Conservation (phyloP, 306 rosid genomes). For the Cucumis hystrix region DNA sequence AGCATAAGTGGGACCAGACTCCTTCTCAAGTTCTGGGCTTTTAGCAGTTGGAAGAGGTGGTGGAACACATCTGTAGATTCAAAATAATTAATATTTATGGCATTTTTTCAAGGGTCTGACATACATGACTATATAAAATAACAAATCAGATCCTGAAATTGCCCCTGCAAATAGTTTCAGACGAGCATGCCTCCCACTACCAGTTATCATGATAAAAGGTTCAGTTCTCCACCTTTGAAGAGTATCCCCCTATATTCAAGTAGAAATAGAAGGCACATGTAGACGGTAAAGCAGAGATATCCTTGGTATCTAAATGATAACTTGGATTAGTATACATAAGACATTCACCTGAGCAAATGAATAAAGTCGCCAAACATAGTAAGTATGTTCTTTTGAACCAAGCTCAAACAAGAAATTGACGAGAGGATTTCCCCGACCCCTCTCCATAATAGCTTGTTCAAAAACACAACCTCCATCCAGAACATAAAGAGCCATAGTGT, state of each 20-base stretch:
- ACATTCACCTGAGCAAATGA: slow-evolving; percentile 91
- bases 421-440: slow-evolving; percentile 97
- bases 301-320: neutral
- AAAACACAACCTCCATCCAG: slow-evolving; percentile 96
- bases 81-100: neutral
- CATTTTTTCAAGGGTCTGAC: neutral
- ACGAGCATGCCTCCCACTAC: slow-evolving; percentile 80
- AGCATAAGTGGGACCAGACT: slow-evolving; percentile 81
- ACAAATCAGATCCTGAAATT: slow-evolving; percentile 2
- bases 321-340: neutral
- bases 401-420: slow-evolving; percentile 92
- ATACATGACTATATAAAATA: slow-evolving; percentile 4
- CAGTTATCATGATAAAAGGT: slow-evolving; percentile 98
- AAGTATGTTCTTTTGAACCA: slow-evolving; percentile 94
- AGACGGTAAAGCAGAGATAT: neutral
- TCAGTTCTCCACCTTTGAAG: slow-evolving; percentile 98
- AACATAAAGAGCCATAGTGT: slow-evolving; percentile 94
- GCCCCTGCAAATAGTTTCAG: neutral
- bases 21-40: slow-evolving; percentile 94
- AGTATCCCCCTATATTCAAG: slow-evolving; percentile 96
- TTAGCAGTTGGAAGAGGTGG: slow-evolving; percentile 60
- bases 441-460: slow-evolving; percentile 99
- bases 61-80: slow-evolving; percentile 76
- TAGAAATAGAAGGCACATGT: neutral
- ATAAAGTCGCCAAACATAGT: slow-evolving; percentile 98